phyloP scores from a whole-genome alignment of 2,329 filamentous ascomycete genomes.

The Sarocladiaceae sp. region DNA sequence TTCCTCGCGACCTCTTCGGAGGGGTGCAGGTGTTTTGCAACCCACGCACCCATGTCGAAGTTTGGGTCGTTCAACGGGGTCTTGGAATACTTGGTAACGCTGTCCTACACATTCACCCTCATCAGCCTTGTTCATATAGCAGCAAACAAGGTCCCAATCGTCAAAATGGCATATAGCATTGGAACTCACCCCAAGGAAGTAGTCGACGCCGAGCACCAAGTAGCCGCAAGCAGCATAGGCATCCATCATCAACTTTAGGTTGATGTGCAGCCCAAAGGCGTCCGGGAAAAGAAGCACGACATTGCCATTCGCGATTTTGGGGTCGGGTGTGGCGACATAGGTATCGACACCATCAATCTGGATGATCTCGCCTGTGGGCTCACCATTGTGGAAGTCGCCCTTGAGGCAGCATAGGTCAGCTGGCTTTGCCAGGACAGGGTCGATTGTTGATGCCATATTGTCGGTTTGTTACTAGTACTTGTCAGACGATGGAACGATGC shows the following conservation, averaged over 20 bases:
- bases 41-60: background rate
- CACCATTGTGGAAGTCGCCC: conserved; percentile 2
- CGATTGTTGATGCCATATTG: background rate
- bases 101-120: too few species aligned
- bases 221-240: conserved; percentile 2
- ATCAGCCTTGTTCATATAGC: too few species aligned
- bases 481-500: background rate
- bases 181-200: background rate
- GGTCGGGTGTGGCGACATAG: background rate
- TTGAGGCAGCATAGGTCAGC: conserved; percentile 5
- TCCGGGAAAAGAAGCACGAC: conserved; percentile 2
- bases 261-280: conserved; percentile 6
- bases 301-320: conserved; percentile 1
- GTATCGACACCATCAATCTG: conserved; percentile 4
- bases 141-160: background rate
- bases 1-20: conserved; percentile 1
- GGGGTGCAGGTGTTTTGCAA: background rate
- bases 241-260: background rate
- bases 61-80: background rate
- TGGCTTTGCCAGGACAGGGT: conserved; percentile 4
- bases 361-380: background rate
- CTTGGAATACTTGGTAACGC: background rate
- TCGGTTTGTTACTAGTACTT: background rate
- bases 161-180: too few species aligned
- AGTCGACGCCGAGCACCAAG: conserved; percentile 1